A percentile compares a stretch with the other conserved stretches of the same genome.
These are phyloP conservation scores for Eucalyptus dawsonii DNA, from an alignment of 345 rosid species.

Conservation along the genomic window DNA sequence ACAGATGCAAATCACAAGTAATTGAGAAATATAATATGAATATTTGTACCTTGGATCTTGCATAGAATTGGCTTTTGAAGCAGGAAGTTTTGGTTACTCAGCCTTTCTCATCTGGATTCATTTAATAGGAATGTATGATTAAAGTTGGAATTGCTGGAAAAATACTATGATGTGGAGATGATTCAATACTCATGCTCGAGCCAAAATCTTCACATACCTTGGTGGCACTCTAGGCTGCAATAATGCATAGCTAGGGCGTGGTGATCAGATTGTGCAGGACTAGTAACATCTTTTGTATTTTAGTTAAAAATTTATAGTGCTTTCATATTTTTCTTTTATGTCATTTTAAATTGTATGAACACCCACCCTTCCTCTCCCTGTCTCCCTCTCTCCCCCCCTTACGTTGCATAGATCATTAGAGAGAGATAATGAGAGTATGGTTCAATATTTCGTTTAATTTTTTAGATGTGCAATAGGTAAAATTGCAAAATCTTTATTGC, in stretches of 20 bases:
- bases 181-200: not conserved
- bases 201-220: not conserved
- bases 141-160: not conserved
- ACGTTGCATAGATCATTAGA: not conserved
- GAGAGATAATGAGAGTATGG: not conserved
- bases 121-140: not conserved
- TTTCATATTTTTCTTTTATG: not conserved
- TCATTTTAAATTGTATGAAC: not conserved
- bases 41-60: not conserved
- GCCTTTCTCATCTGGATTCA: not conserved
- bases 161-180: not conserved
- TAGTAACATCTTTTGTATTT: not conserved
- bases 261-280: not conserved
- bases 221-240: not conserved
- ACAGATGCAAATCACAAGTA: not conserved
- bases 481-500: not conserved
- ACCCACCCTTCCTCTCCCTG: not conserved
- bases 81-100: not conserved
- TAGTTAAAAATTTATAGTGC: not conserved
- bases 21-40: not conserved
- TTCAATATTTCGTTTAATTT: not conserved
- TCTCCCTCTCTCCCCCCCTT: not conserved
- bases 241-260: not conserved
- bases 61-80: not conserved
- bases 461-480: not conserved